Percentiles rank a stretch among this genome's conserved stretches.
phyloP scores from a whole-genome alignment of 1,284 basidiomycete species.

The Peniophora sp. region DNA sequence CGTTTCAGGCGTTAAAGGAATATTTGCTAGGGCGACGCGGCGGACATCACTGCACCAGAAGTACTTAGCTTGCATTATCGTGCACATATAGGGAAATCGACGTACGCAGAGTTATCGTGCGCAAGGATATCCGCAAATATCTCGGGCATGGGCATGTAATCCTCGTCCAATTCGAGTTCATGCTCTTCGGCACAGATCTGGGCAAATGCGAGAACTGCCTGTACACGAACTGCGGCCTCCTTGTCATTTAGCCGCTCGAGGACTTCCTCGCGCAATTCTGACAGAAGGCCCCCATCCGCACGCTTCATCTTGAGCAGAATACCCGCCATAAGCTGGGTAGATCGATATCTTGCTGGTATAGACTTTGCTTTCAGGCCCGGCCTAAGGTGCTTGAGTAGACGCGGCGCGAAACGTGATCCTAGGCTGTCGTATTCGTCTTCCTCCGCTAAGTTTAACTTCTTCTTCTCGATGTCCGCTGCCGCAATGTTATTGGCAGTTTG shows the following conservation, averaged over 20 bases:
- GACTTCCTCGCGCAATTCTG: constrained; percentile 59
- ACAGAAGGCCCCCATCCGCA: constrained; percentile 68
- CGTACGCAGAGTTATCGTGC: constrained; percentile 76
- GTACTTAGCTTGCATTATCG: background rate
- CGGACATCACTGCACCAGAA: constrained; percentile 71
- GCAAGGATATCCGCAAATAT: constrained; percentile 69
- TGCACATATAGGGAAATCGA: constrained; percentile 10
- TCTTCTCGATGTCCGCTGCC: constrained; percentile 16
- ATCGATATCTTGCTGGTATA: constrained; percentile 81
- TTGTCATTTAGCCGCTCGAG: constrained; percentile 84
- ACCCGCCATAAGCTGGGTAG: constrained; percentile 72
- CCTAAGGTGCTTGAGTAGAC: constrained; percentile 75
- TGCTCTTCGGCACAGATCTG: constrained; percentile 80
- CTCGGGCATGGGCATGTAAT: constrained; percentile 58
- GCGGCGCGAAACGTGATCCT: too few relatives aligned
- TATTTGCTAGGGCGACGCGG: constrained; percentile 76
- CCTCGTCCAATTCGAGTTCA: constrained; percentile 55
- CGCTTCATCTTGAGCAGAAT: constrained; percentile 78
- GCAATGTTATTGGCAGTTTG: too few relatives aligned
- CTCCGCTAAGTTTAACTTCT: constrained; percentile 22
- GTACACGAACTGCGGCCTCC: constrained; percentile 76
- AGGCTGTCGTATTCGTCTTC: constrained; percentile 35
- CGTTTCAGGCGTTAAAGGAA: constrained; percentile 57
- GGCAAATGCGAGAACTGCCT: constrained; percentile 80
- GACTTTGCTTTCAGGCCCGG: constrained; percentile 86